Base-by-base conservation (phyloP, 2,329 filamentous ascomycete species). In the Ceratocystis colombiana region DNA sequence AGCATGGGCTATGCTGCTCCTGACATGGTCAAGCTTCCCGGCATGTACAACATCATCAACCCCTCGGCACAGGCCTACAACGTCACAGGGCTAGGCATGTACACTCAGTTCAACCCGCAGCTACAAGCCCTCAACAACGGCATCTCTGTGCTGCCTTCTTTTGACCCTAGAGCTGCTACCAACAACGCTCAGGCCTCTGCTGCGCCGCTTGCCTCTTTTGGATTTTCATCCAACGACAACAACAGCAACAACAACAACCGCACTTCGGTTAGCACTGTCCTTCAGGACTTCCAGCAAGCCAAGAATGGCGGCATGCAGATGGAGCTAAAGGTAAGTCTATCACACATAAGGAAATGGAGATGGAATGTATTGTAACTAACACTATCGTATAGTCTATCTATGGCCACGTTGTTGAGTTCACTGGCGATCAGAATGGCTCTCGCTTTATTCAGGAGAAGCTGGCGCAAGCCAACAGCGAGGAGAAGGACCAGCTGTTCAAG, bases 391-490 rank as follows among this genome's bases (percentile, higher is more conserved):
- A 86, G 81, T 89, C 96, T 69, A 93, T 97, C 55, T 93, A 89
- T 73, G 83, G 84, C 65, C 85, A 96, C 72, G 84, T 97, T 46
- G 91, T 96, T 0, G 93, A 96, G 73, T 97, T 97, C 75, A 92
- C 90, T 71, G 93, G 94, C 17, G 94, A 99, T 73, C 94, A 97
- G 74, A 88, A 96, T 71, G 94, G 92, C 0, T 99, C 94, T 0
- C 85, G 94, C 0, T 96, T 96, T 74, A 96, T 99, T 68, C 94
- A 99, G 73, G 84, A 88, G 71, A 96, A 96, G 75, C 82, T 99
- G 2, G 89, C 94, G 74, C 88, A 85, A 1, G 94, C 94, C 66
- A 96, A 96, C 73, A 96, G 91, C 72, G 94, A 97, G 68, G 93
- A 96, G 73, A 97, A 96, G 76, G 90, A 96, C 41, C 86, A 87